A percentile compares a stretch with the other conserved stretches of the same genome.
Conservation (phyloP, 148 eudicot species). For the Rhododendron griersonianum region DNA sequence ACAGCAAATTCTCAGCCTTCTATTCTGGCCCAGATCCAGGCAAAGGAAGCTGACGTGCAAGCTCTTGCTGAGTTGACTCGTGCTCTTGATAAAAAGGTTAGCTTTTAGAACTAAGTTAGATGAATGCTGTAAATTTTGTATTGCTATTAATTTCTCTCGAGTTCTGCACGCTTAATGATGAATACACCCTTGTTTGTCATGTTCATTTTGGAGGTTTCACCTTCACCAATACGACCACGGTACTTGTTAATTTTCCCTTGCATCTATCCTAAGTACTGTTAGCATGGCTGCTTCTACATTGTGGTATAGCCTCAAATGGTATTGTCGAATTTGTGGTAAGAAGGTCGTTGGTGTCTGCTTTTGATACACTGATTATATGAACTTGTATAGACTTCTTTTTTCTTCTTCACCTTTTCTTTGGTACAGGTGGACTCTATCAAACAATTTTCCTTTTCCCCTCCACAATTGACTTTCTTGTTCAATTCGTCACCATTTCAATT, state of each 20-base stretch:
- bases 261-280: not conserved
- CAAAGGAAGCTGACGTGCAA: conserved; percentile 89
- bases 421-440: not conserved
- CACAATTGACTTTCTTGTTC: not conserved
- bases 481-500: not conserved
- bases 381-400: not conserved
- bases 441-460: not conserved
- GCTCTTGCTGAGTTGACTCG: conserved; percentile 87
- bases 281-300: not conserved
- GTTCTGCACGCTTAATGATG: not conserved
- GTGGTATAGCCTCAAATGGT: not conserved
- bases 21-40: conserved; percentile 57
- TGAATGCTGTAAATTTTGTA: not conserved
- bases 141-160: not conserved
- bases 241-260: not conserved
- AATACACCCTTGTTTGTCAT: not conserved
- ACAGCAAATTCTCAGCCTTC: conserved; percentile 49
- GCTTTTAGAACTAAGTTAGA: conserved; percentile 2
- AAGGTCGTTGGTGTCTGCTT: not conserved
- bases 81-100: conserved; percentile 88
- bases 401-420: not conserved
- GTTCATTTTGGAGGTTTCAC: not conserved
- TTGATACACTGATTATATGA: not conserved
- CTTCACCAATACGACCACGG: not conserved
- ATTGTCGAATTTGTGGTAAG: not conserved